A percentile compares a stretch with the other conserved stretches of the same genome.
phyloP scores from a whole-genome alignment of 1,284 basidiomycete genomes.

The Vanrija humicola region DNA sequence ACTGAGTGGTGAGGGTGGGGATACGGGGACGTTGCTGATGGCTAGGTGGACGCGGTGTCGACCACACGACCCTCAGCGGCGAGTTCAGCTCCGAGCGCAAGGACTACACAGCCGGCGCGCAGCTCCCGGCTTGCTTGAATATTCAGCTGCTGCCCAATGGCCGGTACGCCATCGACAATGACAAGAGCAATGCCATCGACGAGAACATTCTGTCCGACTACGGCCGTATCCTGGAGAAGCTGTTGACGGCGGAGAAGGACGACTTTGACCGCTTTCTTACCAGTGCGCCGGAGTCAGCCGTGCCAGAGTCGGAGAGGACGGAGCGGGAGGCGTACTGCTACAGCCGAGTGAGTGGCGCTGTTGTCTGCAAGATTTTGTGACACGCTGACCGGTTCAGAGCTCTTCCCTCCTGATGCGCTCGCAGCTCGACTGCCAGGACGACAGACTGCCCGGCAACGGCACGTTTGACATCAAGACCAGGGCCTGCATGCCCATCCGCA shows the following conservation, averaged over 20 bases:
- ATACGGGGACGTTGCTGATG: neutral
- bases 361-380: neutral
- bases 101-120: constrained; percentile 74
- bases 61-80: constrained; percentile 58
- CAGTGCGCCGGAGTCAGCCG: constrained; percentile 46
- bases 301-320: constrained; percentile 46
- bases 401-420: constrained; percentile 84
- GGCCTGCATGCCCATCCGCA: constrained; percentile 75
- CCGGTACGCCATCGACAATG: constrained; percentile 75
- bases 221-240: constrained; percentile 85
- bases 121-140: constrained; percentile 69
- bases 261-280: constrained; percentile 67
- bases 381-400: constrained; percentile 52
- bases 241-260: constrained; percentile 64
- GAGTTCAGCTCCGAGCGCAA: constrained; percentile 59
- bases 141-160: constrained; percentile 57
- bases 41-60: constrained; percentile 61
- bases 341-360: constrained; percentile 58
- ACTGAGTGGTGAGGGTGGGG: constrained; percentile 48
- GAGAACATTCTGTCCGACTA: constrained; percentile 77
- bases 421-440: constrained; percentile 84
- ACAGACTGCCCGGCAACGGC: constrained; percentile 76
- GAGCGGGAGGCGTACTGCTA: constrained; percentile 73
- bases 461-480: constrained; percentile 97
- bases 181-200: constrained; percentile 53